These are phyloP conservation scores for Colletotrichum musicola DNA, from an alignment of 2,329 filamentous ascomycete genomes.

Conservation along the genomic window DNA sequence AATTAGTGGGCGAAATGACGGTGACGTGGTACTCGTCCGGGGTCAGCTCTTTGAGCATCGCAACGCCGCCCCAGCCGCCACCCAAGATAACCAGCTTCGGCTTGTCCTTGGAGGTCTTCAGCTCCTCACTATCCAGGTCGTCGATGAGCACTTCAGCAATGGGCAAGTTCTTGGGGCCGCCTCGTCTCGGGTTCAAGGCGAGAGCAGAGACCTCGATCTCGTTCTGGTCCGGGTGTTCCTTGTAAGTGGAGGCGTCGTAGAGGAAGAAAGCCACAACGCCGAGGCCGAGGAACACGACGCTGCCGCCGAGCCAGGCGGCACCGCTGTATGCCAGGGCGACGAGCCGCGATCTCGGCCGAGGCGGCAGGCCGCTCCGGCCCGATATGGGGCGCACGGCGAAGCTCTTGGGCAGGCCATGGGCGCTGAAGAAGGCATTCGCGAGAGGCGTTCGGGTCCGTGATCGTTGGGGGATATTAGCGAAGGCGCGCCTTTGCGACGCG, in stretches of 20 bases:
- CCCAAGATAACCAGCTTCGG: constrained; percentile 93
- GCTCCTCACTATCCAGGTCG: constrained; percentile 83
- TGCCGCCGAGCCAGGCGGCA: constrained; percentile 80
- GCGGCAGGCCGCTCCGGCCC: constrained; percentile 62
- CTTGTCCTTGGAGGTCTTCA: constrained; percentile 82
- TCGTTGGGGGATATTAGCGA: constrained; percentile 28
- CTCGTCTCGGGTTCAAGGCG: constrained; percentile 83
- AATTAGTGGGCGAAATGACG: constrained; percentile 93
- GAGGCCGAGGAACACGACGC: constrained; percentile 76
- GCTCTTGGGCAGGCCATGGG: constrained; percentile 32
- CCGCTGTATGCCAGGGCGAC: constrained; percentile 75
- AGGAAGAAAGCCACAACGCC: constrained; percentile 88
- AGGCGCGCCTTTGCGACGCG: constrained; percentile 34
- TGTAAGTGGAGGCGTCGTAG: constrained; percentile 94
- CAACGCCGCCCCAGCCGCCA: constrained; percentile 95
- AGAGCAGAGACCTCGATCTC: constrained; percentile 89
- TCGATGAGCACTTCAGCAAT: constrained; percentile 90
- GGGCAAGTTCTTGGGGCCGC: constrained; percentile 94
- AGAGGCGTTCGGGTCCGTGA: constrained; percentile 30
- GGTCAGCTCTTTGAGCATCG: constrained; percentile 89
- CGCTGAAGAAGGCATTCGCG: constrained; percentile 37
- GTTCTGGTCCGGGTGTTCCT: constrained; percentile 71
- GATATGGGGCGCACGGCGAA: constrained; percentile 58
- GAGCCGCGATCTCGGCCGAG: constrained; percentile 58
- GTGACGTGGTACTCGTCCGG: constrained; percentile 96